phyloP scores from a whole-genome alignment of 140 eudicot species.

The Stevia rebaudiana region DNA sequence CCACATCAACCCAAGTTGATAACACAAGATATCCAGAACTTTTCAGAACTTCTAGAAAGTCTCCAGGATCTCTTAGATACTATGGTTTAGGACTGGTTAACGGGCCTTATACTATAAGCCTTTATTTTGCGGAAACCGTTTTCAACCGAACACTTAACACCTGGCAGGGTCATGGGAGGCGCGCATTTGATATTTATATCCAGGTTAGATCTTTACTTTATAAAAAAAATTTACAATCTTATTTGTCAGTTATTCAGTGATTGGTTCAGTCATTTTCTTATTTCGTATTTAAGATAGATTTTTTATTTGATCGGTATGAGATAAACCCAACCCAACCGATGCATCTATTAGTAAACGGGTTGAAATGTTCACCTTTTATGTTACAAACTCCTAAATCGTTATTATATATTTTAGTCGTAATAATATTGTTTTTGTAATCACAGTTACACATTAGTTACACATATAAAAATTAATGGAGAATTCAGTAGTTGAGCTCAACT shows the following conservation, averaged over 20 bases:
- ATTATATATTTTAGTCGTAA: not conserved
- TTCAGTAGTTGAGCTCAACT: not conserved
- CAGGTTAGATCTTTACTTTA: slow-evolving; percentile 33
- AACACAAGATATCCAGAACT: slow-evolving; percentile 38
- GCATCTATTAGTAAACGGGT: no score
- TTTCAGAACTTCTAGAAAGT: slow-evolving; percentile 36
- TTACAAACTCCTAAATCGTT: not conserved
- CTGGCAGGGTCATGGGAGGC: slow-evolving; percentile 38
- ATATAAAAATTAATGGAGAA: no score
- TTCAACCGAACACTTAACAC: slow-evolving; percentile 24
- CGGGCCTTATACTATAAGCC: slow-evolving; percentile 38
- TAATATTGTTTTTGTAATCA: not conserved
- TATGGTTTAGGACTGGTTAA: slow-evolving; percentile 41
- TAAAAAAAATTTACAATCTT: not conserved
- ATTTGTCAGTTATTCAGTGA: not conserved
- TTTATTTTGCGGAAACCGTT: slow-evolving; percentile 36
- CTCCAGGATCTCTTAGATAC: slow-evolving; percentile 50
- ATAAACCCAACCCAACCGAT: no score
- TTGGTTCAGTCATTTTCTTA: slow-evolving; percentile 1
- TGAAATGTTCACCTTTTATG: no score
- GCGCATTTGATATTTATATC: slow-evolving; percentile 47
- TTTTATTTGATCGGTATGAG: no score
- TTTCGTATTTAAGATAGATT: no score
- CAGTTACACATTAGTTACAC: not conserved
- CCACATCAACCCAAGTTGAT: slow-evolving; percentile 21